phyloP scores from a whole-genome alignment of 352 stramenopile species.

The Globisporangium viniferum region DNA sequence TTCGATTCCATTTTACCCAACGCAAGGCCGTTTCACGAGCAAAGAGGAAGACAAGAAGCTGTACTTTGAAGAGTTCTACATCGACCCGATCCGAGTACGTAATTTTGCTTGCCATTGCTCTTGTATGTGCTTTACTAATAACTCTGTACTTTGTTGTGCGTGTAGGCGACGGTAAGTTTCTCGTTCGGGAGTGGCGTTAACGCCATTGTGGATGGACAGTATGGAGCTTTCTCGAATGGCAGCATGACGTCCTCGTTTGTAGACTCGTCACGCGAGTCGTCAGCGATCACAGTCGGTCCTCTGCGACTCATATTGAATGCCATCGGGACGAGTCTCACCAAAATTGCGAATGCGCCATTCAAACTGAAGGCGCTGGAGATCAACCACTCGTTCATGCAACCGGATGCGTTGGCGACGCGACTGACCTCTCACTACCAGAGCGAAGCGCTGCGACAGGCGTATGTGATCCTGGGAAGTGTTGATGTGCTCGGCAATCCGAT shows the following conservation, averaged over 20 bases:
- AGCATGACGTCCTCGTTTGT: constrained; percentile 10
- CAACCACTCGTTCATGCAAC: constrained; percentile 83
- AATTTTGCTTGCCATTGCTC: background rate
- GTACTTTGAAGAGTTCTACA: constrained; percentile 89
- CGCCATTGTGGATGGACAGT: constrained; percentile 60
- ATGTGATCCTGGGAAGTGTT: constrained; percentile 85
- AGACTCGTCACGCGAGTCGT: constrained; percentile 30
- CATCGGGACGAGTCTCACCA: constrained; percentile 84
- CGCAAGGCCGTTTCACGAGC: constrained; percentile 33
- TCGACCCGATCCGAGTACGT: constrained; percentile 73
- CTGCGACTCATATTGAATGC: constrained; percentile 83
- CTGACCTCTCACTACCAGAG: constrained; percentile 85
- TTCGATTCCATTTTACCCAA: constrained; percentile 20
- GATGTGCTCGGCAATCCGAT: constrained; percentile 88
- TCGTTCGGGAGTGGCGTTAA: constrained; percentile 69
- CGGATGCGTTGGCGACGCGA: constrained; percentile 61
- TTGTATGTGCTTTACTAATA: background rate
- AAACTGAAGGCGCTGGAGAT: constrained; percentile 73
- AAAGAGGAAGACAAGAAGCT: constrained; percentile 78
- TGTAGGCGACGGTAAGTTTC: constrained; percentile 77
- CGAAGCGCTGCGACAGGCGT: constrained; percentile 83
- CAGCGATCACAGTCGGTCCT: constrained; percentile 64
- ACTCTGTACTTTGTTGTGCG: background rate
- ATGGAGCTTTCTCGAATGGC: constrained; percentile 28
- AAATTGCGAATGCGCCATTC: constrained; percentile 88